Base-by-base conservation (phyloP, 2,329 filamentous ascomycete genomes). In the Hypoxylon sp. region DNA sequence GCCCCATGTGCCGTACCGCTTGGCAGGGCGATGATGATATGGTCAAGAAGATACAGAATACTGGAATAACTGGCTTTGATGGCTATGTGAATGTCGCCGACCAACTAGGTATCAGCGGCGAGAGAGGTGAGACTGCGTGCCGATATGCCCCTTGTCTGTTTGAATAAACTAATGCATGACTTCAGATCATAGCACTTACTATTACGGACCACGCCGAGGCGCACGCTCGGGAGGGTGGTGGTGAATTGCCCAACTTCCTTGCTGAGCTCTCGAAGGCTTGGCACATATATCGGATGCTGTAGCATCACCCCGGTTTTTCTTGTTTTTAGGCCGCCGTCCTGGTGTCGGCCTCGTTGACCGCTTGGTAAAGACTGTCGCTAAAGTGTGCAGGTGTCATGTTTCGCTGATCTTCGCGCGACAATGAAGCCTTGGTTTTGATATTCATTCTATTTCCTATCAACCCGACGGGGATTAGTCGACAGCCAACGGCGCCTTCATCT, bases 41-140 rank as follows among this genome's bases (percentile, higher is more conserved):
- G 65, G 75, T 84, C 6, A 79, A 79, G 33, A 80, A 78, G 32
- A 80, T 86, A 22, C 78, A 78, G 49, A 82, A 80, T 65, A 77
- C 75, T 0, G 79, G 82, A 2, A 72, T 72, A 4, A 65, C 78
- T 0, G 80, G 79, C 22, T 72, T 72, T 0, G 86, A 89, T 33
- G 88, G 88, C 0, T 90, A 90, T 69, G 78, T 89, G 48, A 90
- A 90, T 72, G 83, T 90, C 2, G 87, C 85, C 1, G 76, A 81
- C 18, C 84, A 89, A 72, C 77, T 90, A n/a, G 88, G 87, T 1
- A 80, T 90, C 65, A 85, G 82, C 64, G 75, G 75, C 0, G 62
- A 74, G n/a, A 78, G 87, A 78, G 86, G 85, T 85, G 76, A 32
- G 78, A 26, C 8, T 24, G 24, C 12, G 1, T 26, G 16, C 6